Conservation (phyloP, 768 basidiomycete species). For the Saitozyma podzolica region DNA sequence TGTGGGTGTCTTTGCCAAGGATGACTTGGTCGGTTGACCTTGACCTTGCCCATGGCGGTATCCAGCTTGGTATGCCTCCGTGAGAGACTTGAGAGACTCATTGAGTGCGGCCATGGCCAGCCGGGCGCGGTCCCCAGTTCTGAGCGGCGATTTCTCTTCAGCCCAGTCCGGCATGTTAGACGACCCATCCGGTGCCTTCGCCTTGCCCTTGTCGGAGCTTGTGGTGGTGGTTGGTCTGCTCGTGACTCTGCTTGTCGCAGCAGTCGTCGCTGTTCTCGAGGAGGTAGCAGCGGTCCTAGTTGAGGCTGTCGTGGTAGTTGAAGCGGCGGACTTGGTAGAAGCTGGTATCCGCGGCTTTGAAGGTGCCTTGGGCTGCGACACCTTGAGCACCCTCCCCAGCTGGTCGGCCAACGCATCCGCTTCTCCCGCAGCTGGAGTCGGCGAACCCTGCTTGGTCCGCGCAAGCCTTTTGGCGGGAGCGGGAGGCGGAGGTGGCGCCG, state of each 20-base stretch:
- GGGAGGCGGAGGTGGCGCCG: not conserved
- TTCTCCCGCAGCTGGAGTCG: not conserved
- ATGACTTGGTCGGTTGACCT: too few species aligned
- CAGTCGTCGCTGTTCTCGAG: not conserved
- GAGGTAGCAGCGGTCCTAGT: not conserved
- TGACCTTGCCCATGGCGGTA: not conserved
- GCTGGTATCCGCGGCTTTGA: not conserved
- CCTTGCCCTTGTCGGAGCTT: not conserved
- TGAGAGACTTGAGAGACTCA: not conserved
- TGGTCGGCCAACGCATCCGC: conserved; percentile 19
- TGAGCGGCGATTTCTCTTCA: not conserved
- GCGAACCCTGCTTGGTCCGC: not conserved
- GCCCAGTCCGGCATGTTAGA: not conserved
- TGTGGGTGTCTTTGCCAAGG: too few species aligned
- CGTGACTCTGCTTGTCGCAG: not conserved
- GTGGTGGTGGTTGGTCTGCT: not conserved
- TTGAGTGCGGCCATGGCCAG: not conserved
- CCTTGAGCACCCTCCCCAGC: conserved; percentile 23
- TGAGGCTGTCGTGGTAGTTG: not conserved
- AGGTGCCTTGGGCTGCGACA: conserved; percentile 9
- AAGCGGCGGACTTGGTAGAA: not conserved
- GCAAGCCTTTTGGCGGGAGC: not conserved
- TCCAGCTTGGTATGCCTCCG: not conserved
- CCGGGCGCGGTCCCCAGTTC: not conserved
- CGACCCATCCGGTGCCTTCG: not conserved